phyloP scores from a whole-genome alignment of 768 basidiomycete genomes.

The Boletus bicolor region DNA sequence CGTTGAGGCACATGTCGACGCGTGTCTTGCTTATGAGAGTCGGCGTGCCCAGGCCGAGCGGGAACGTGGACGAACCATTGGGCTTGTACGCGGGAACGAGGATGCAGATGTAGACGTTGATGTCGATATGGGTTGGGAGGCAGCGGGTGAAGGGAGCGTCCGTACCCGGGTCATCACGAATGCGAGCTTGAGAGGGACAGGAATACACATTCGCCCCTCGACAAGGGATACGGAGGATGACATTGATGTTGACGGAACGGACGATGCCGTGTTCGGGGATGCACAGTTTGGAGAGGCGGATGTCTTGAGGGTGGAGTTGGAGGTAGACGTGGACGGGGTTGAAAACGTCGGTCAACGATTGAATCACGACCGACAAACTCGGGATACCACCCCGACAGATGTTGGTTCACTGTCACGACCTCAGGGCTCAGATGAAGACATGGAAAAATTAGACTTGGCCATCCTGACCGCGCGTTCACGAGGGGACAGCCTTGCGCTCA shows the following conservation, averaged over 20 bases:
- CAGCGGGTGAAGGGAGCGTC: constrained; percentile 36
- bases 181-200: constrained; percentile 50
- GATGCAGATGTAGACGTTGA: constrained; percentile 32
- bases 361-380: constrained; percentile 33
- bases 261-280: constrained; percentile 61
- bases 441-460: constrained; percentile 46
- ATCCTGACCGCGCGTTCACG: constrained; percentile 48
- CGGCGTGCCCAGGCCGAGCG: constrained; percentile 36
- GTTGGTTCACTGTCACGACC: not conserved
- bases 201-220: constrained; percentile 63
- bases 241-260: constrained; percentile 77
- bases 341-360: constrained; percentile 10
- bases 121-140: constrained; percentile 39
- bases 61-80: constrained; percentile 21
- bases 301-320: constrained; percentile 40
- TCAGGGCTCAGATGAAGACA: constrained; percentile 30
- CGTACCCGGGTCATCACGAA: constrained; percentile 37
- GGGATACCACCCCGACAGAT: constrained; percentile 18
- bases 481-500: constrained; percentile 46
- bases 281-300: constrained; percentile 78
- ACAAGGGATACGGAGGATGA: constrained; percentile 73
- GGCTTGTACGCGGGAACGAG: constrained; percentile 33
- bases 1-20: constrained; percentile 76
- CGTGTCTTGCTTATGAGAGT: constrained; percentile 63
- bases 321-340: constrained; percentile 31